phyloP scores from a whole-genome alignment of 345 rosid genomes.

The Ceriops decandra region DNA sequence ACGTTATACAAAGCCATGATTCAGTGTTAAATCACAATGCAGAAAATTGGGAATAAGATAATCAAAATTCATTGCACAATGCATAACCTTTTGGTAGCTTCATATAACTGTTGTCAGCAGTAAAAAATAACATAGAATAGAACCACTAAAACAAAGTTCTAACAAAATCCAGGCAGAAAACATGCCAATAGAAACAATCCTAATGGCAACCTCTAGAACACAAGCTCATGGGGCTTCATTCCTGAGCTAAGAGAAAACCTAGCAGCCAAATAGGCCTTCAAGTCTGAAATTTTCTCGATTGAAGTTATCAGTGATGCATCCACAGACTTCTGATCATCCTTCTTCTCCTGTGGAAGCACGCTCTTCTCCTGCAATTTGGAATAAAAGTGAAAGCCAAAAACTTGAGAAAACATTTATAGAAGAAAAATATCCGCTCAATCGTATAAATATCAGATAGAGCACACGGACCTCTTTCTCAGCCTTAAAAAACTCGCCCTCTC shows the following conservation, averaged over 20 bases:
- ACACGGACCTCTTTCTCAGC: slow-evolving; percentile 53
- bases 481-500: slow-evolving; percentile 79
- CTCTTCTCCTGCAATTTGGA: slow-evolving; percentile 53
- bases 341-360: slow-evolving; percentile 63
- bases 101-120: slow-evolving; percentile 17
- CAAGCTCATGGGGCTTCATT: slow-evolving; percentile 37
- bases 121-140: slow-evolving; percentile 13
- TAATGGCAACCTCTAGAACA: slow-evolving; percentile 17
- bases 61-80: slow-evolving; percentile 18
- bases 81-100: background rate
- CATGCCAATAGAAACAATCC: background rate
- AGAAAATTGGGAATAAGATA: background rate
- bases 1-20: too few relatives aligned
- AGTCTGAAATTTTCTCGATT: slow-evolving; percentile 65
- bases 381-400: background rate
- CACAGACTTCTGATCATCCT: slow-evolving; percentile 75
- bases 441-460: background rate
- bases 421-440: background rate
- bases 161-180: slow-evolving; percentile 1
- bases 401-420: background rate
- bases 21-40: background rate
- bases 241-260: slow-evolving; percentile 58
- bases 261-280: slow-evolving; percentile 76
- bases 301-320: slow-evolving; percentile 57
- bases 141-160: slow-evolving; percentile 10